Evolutionary conservation across 169 alveolate species (phyloP).

Genomic region (Blepharisma undulans): DNA sequence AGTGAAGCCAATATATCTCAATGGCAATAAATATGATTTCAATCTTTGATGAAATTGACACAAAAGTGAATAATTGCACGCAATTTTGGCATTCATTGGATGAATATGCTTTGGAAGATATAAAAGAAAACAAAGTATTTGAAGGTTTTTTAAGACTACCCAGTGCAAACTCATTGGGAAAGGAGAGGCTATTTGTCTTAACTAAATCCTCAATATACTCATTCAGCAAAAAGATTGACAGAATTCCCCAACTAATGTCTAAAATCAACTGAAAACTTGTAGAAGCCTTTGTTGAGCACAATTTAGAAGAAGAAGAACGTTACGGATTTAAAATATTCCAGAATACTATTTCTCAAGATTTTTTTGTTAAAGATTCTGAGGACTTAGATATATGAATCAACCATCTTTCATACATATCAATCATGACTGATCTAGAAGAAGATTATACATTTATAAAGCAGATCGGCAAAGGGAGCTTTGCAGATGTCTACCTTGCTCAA

Average conservation of each 20-base stretch:
- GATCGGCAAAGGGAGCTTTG: neutral
- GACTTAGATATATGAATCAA: conserved; percentile 10
- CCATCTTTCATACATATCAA: neutral
- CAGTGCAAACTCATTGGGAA: neutral
- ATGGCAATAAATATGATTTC: neutral
- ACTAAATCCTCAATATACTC: neutral
- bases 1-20: neutral
- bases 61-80: neutral
- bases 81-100: neutral
- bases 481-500: conserved; percentile 10
- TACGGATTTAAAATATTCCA: conserved; percentile 1
- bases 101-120: neutral
- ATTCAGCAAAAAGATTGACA: neutral
- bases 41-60: neutral
- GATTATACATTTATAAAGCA: conserved; percentile 10
- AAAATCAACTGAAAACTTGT: neutral
- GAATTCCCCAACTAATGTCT: neutral
- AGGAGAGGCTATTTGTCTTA: neutral
- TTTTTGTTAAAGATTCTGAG: neutral
- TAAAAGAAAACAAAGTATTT: neutral
- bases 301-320: neutral
- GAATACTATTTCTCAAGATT: neutral
- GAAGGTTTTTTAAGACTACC: neutral
- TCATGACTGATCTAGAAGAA: neutral
- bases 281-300: conserved; percentile 1